Conservation (phyloP, 495 filamentous ascomycete genomes). For the Geopyxis carbonaria region DNA sequence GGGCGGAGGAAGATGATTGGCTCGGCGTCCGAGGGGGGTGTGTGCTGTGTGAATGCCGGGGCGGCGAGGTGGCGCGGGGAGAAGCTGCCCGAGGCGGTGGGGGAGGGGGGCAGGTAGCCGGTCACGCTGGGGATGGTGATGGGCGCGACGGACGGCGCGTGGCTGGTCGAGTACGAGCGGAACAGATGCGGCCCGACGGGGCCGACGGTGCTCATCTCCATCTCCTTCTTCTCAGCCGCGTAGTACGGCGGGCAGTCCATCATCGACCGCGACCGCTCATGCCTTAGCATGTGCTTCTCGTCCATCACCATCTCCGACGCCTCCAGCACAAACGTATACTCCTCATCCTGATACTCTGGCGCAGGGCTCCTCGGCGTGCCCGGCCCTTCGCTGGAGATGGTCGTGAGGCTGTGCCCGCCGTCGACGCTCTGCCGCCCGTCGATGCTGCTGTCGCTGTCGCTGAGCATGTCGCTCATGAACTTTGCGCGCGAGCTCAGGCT, state of each 20-base stretch:
- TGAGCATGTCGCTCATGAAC: constrained; percentile 23
- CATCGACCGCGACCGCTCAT: constrained; percentile 29
- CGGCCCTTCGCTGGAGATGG: constrained; percentile 55
- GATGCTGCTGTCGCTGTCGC: constrained; percentile 22
- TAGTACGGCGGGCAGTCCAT: constrained; percentile 28
- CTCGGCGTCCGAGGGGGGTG: constrained; percentile 11
- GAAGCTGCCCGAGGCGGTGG: constrained; percentile 38
- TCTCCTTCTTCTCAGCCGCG: constrained; percentile 24
- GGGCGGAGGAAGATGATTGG: constrained; percentile 5
- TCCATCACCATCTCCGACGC: too few species aligned
- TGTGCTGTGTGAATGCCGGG: constrained; percentile 22
- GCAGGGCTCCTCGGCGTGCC: constrained; percentile 44
- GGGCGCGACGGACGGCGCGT: constrained; percentile 14
- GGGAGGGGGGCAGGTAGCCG: constrained; percentile 15
- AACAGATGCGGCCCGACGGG: constrained; percentile 84
- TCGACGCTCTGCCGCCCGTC: constrained; percentile 16
- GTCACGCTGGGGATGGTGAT: constrained; percentile 17
- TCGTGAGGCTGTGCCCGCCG: constrained; percentile 32
- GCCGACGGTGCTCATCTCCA: constrained; percentile 50
- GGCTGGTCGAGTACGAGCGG: constrained; percentile 34
- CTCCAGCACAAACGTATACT: constrained; percentile 17
- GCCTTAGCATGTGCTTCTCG: constrained; percentile 24
- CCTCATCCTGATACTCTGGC: constrained; percentile 19
- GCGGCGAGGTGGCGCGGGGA: constrained; percentile 48
- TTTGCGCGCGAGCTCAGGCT: constrained; percentile 20